phyloP scores from a whole-genome alignment of 805 yeast genomes.

The Komagataella ulmi region DNA sequence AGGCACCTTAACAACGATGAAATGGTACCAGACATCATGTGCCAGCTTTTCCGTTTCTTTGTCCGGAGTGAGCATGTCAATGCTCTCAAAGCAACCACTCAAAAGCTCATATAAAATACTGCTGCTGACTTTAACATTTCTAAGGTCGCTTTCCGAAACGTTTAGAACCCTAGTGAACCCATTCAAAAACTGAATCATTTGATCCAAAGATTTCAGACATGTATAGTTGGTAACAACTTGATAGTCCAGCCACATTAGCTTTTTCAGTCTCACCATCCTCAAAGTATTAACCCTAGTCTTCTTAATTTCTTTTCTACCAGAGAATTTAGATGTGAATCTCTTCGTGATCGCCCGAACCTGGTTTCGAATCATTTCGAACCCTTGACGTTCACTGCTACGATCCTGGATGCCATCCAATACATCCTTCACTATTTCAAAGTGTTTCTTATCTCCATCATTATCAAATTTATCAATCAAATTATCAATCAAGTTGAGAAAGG shows the following conservation, averaged over 20 bases:
- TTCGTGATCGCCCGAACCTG: not conserved
- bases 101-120: constrained; percentile 16
- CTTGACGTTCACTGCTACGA: not conserved
- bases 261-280: constrained; percentile 11
- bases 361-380: not conserved
- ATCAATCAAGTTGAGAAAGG: not conserved
- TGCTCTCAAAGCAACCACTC: constrained; percentile 14
- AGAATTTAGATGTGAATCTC: not conserved
- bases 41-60: constrained; percentile 3
- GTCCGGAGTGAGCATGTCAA: constrained; percentile 6
- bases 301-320: not conserved
- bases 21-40: constrained; percentile 12
- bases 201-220: constrained; percentile 5
- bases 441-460: not conserved
- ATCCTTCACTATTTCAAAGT: not conserved
- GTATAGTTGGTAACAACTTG: constrained; percentile 13
- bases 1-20: constrained; percentile 14
- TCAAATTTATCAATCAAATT: not conserved
- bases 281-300: not conserved
- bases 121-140: constrained; percentile 16
- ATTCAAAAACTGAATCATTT: constrained; percentile 11
- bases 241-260: constrained; percentile 18
- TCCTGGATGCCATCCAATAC: not conserved
- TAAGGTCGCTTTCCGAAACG: constrained; percentile 9
- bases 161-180: constrained; percentile 15